Conservation (phyloP, 768 basidiomycete genomes). For the Melanogaster broomeanus region DNA sequence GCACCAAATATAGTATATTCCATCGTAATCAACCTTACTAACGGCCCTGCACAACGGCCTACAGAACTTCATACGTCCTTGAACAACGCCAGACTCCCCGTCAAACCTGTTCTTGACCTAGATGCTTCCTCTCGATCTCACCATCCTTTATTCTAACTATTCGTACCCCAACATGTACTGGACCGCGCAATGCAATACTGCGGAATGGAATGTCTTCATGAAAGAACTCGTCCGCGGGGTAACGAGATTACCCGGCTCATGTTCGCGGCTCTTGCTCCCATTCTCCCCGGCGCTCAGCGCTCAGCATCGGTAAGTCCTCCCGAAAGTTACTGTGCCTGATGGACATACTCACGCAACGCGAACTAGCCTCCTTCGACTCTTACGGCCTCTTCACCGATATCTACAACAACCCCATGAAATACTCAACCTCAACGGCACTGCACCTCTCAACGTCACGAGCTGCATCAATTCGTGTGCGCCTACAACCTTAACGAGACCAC, state of each 20-base stretch:
- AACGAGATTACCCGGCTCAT: constrained; percentile 54
- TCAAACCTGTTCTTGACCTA: constrained; percentile 20
- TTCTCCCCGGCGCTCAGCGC: constrained; percentile 54
- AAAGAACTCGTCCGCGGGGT: constrained; percentile 51
- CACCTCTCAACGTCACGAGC: constrained; percentile 58
- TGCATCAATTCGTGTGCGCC: constrained; percentile 50
- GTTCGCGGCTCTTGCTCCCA: constrained; percentile 49
- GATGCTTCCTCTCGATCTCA: constrained; percentile 59
- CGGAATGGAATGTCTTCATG: constrained; percentile 60
- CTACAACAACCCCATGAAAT: constrained; percentile 46
- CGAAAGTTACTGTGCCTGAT: not conserved
- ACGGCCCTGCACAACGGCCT: no score
- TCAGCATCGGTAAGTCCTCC: constrained; percentile 51
- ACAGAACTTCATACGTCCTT: constrained; percentile 61
- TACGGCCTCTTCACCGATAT: constrained; percentile 63
- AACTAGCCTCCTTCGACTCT: constrained; percentile 59
- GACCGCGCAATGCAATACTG: constrained; percentile 51
- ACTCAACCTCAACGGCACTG: constrained; percentile 69
- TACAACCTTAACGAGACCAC: constrained; percentile 27
- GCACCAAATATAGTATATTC: no score
- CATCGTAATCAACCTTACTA: no score
- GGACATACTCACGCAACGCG: not conserved
- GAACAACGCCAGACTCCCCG: no score
- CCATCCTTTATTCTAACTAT: constrained; percentile 46
- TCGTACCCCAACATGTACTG: constrained; percentile 55